Conservation (phyloP, 345 rosid species). For the Citrus hindsii region DNA sequence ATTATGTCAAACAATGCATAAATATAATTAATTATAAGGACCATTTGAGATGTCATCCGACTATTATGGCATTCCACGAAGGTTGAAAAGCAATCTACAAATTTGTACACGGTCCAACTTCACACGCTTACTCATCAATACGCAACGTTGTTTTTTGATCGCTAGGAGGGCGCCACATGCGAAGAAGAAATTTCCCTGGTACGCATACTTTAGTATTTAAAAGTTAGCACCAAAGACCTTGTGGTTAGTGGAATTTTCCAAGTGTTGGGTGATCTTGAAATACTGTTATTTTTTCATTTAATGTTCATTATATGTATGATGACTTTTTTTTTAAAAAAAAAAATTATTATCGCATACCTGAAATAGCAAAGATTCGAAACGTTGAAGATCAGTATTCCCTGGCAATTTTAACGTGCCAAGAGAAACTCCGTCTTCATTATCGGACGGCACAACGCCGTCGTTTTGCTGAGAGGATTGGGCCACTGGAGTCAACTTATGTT, state of each 20-base stretch:
- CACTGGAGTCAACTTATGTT: conserved; percentile 11
- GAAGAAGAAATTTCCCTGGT: too few relatives aligned
- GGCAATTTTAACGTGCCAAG: conserved; percentile 88
- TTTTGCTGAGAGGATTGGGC: conserved; percentile 31
- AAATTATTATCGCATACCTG: too few relatives aligned
- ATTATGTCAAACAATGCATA: background rate
- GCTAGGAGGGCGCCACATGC: too few relatives aligned
- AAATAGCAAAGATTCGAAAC: conserved; percentile 64
- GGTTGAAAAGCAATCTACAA: background rate
- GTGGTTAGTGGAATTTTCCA: conserved; percentile 62
- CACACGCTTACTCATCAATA: too few relatives aligned
- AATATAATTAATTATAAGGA: background rate
- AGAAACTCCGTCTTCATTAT: conserved; percentile 64
- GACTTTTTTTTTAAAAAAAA: too few relatives aligned
- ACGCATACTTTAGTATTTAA: too few relatives aligned
- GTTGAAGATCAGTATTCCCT: conserved; percentile 44
- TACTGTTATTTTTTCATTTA: too few relatives aligned
- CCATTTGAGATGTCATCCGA: background rate
- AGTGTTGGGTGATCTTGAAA: too few relatives aligned
- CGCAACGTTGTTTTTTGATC: too few relatives aligned
- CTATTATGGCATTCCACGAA: background rate
- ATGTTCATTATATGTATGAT: too few relatives aligned
- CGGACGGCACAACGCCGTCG: conserved; percentile 31
- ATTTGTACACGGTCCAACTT: background rate
- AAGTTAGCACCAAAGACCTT: conserved; percentile 21